These are phyloP conservation scores for Xylariaceae sp. DNA, from an alignment of 2,329 filamentous ascomycete species.

Conservation along the genomic window DNA sequence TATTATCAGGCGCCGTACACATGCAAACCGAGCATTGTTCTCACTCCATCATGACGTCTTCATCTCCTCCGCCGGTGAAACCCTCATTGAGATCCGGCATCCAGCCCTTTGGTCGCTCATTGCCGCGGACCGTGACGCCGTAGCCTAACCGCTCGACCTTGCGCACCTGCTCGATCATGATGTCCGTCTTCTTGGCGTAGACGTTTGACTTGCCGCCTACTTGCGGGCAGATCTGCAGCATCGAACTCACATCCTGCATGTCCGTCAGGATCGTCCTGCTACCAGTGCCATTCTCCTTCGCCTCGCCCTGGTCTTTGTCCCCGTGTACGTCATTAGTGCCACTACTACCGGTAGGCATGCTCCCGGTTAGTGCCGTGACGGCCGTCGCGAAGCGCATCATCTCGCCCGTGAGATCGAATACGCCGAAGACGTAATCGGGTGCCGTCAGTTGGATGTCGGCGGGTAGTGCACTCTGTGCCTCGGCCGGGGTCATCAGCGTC, in stretches of 20 bases:
- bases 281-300: conserved; percentile 34
- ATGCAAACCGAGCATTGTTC: neutral
- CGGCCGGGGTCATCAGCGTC: conserved; percentile 71
- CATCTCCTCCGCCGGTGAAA: conserved; percentile 27
- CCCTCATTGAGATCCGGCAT: conserved; percentile 71
- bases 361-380: conserved; percentile 77
- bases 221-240: conserved; percentile 76
- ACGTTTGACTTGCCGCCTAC: conserved; percentile 53
- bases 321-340: neutral
- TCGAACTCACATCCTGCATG: conserved; percentile 77
- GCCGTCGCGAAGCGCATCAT: conserved; percentile 97
- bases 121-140: conserved; percentile 83
- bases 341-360: conserved; percentile 49
- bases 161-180: conserved; percentile 86
- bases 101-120: conserved; percentile 91
- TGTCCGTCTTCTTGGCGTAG: conserved; percentile 80
- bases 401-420: conserved; percentile 95
- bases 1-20: neutral
- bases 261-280: conserved; percentile 74
- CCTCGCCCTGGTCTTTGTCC: neutral
- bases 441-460: conserved; percentile 70
- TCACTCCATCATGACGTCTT: conserved; percentile 35
- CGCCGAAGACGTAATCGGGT: conserved; percentile 86
- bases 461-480: conserved; percentile 59
- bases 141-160: conserved; percentile 95